Base-by-base conservation (phyloP, 202 grass and related monocot species). In the Cymbopogon flexuosus region DNA sequence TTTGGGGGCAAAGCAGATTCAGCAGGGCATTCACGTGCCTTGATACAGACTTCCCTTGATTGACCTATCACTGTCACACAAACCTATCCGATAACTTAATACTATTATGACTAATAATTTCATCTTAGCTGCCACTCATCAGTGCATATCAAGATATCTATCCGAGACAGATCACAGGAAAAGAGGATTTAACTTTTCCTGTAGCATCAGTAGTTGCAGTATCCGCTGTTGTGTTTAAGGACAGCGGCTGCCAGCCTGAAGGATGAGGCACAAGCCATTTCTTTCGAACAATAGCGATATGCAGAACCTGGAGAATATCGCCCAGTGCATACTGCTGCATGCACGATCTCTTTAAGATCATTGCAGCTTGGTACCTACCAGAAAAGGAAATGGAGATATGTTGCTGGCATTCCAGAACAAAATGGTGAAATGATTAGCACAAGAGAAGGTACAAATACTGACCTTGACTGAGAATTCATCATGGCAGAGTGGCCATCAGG, bases 171-270 rank as follows among this genome's bases (percentile, higher is more conserved):
- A 70, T 11, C 43, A 76, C 35, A 63, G 75, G 22, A 35, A 45
- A 60, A 56, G 21, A 86, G 76, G 70, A 63, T 19, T 65, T 73
- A 11, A 70, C 41, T 84, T 81, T 66, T 46, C 39, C 45, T 59
- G 49, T 15, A 58, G 57, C 43, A 59, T 70, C 47, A 58, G 47
- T 40, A 72, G 81, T 83, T 70, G 51, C 62, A 33, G 82, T 82
- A 40, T 31, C 34, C 23, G 18, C 58, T 78, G 35, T 39, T 84
- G 78, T 34, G 66, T 89, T 85, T 57, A 94, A 84, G 76, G 88
- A 87, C 74, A 97, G 85, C 10, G 94, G 94, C 36, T 94, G 91
- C 94, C 94, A 97, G 46, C 87, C 77, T 76, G 81, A 89, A 78
- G 81, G 79, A 89, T 88, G 86, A 81, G 92, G 94, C 62, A 92